phyloP scores from a whole-genome alignment of 768 basidiomycete species.

The Amanita rubescens region DNA sequence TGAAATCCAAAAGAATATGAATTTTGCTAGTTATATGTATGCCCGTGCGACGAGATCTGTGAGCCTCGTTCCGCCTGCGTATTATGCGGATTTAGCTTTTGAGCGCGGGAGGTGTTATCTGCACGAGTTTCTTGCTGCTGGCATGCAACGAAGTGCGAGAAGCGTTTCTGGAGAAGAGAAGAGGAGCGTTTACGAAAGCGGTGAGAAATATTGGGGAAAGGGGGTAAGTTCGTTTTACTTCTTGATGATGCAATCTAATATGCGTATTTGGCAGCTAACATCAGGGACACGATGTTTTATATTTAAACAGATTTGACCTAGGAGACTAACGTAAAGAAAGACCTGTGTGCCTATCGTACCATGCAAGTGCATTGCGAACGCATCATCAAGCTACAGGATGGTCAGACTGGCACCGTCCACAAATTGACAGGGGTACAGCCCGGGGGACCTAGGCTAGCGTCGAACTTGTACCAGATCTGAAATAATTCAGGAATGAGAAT shows the following conservation, averaged over 20 bases:
- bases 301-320: too few relatives aligned
- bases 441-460: too few relatives aligned
- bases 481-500: too few relatives aligned
- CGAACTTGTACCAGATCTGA: too few relatives aligned
- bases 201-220: slow-evolving; percentile 42
- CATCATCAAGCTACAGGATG: too few relatives aligned
- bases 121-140: slow-evolving; percentile 55
- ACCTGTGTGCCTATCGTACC: too few relatives aligned
- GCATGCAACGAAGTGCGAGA: slow-evolving; percentile 24
- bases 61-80: slow-evolving; percentile 71
- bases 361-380: too few relatives aligned
- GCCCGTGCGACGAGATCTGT: slow-evolving; percentile 82
- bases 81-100: slow-evolving; percentile 78
- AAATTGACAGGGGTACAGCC: too few relatives aligned
- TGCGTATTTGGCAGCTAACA: slow-evolving; percentile 27
- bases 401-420: too few relatives aligned
- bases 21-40: slow-evolving; percentile 65
- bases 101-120: slow-evolving; percentile 73
- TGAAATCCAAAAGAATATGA: slow-evolving; percentile 64
- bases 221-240: slow-evolving; percentile 30
- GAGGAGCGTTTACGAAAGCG: slow-evolving; percentile 34
- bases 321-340: too few relatives aligned
- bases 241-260: background rate
- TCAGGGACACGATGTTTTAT: slow-evolving; percentile 66
- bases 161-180: slow-evolving; percentile 26